Percentiles rank a stretch among this genome's conserved stretches.
phyloP scores from a whole-genome alignment of 1,284 basidiomycete species.

The Cronartium ribicola region DNA sequence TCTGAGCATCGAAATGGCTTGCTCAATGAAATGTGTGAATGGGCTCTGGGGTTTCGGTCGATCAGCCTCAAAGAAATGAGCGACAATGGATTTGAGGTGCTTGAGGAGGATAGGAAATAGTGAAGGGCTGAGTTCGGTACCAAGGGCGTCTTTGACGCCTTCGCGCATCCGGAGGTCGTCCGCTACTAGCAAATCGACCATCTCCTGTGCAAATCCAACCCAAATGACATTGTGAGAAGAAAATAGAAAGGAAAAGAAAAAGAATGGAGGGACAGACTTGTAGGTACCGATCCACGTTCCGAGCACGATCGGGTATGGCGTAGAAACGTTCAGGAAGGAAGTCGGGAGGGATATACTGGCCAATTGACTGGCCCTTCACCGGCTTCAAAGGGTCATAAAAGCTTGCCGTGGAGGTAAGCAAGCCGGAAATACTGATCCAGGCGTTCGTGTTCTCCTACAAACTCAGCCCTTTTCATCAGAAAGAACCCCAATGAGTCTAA shows the following conservation, averaged over 20 bases:
- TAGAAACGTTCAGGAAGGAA: constrained; percentile 39
- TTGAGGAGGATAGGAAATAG: constrained; percentile 65
- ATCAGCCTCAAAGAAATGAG: constrained; percentile 45
- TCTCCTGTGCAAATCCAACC: constrained; percentile 53
- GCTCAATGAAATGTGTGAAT: constrained; percentile 68
- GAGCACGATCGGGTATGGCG: constrained; percentile 35
- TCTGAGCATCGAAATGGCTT: constrained; percentile 66
- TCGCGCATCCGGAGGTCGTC: constrained; percentile 66
- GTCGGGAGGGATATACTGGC: constrained; percentile 30
- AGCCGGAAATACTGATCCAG: constrained; percentile 40
- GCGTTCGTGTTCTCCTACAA: constrained; percentile 40
- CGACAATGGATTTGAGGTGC: constrained; percentile 66
- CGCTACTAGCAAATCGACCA: constrained; percentile 66
- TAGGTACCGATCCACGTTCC: constrained; percentile 40
- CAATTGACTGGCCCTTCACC: constrained; percentile 7
- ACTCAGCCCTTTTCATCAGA: not conserved
- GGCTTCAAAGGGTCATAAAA: constrained; percentile 19
- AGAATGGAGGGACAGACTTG: constrained; percentile 8
- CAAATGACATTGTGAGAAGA: not conserved
- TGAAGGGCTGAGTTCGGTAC: constrained; percentile 67
- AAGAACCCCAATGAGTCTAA: no score
- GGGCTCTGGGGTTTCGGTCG: constrained; percentile 46
- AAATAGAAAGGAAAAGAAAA: not conserved
- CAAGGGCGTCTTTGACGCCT: constrained; percentile 71
- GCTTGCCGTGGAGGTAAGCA: constrained; percentile 34